A percentile compares a stretch with the other conserved stretches of the same genome.
phyloP scores from a whole-genome alignment of 2,329 filamentous ascomycete species.

The Penicillium digitatum region DNA sequence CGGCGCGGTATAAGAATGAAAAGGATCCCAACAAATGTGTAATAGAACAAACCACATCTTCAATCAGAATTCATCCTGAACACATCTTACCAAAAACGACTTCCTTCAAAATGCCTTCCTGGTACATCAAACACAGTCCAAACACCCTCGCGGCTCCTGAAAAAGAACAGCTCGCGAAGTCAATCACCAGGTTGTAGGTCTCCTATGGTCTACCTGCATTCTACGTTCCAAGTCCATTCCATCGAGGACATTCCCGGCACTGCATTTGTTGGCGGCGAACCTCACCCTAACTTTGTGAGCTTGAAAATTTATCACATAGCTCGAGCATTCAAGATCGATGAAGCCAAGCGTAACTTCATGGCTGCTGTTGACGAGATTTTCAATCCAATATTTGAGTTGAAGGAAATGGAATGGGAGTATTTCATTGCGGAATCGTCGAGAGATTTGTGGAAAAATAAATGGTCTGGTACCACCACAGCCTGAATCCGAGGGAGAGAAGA shows the following conservation, averaged over 20 bases:
- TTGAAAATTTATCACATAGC: conserved; percentile 8
- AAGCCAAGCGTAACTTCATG: not conserved
- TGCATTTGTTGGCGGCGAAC: not conserved
- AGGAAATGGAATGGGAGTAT: conserved; percentile 13
- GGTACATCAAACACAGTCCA: not conserved
- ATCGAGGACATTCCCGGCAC: not conserved
- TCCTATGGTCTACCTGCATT: not conserved
- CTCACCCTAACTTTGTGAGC: not conserved
- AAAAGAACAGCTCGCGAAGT: conserved; percentile 6
- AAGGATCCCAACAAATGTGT: not conserved
- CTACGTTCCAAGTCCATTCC: not conserved
- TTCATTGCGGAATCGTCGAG: conserved; percentile 8
- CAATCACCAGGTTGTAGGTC: conserved; percentile 5
- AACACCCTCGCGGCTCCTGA: not conserved
- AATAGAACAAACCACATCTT: not conserved
- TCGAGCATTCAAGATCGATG: conserved; percentile 6
- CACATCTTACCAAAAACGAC: not conserved
- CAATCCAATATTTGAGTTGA: conserved; percentile 1
- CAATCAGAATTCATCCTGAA: not conserved
- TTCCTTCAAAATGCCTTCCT: not conserved
- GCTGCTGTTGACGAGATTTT: not conserved
- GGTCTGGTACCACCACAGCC: conserved; percentile 1
- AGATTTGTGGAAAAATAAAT: conserved; percentile 13
- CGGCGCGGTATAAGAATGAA: not conserved
- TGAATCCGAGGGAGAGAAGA: conserved; percentile 3